Percentiles rank a stretch among this genome's conserved stretches.
Evolutionary conservation across 139 green algal genomes (phyloP).

Genomic region (Picochlorum sp.): DNA sequence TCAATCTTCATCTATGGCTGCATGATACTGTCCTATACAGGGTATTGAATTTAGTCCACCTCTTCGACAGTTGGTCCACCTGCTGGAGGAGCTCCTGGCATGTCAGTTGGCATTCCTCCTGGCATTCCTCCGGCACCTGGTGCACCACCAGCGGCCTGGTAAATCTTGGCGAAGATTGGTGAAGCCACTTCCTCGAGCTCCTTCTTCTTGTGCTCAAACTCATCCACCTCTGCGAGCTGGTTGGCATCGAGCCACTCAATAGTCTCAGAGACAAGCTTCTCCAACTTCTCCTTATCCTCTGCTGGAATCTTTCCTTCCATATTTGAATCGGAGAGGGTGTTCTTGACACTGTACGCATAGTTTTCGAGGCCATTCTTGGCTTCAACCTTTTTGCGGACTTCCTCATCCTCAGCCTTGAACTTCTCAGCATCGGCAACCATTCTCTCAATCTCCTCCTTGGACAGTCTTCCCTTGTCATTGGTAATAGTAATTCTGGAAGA

Average conservation of each 20-base stretch:
- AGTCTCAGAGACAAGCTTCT: constrained; percentile 70
- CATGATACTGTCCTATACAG: background rate
- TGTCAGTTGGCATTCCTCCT: constrained; percentile 22
- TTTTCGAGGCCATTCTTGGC: constrained; percentile 94
- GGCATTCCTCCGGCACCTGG: constrained; percentile 25
- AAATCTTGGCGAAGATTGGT: constrained; percentile 87
- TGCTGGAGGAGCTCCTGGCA: background rate
- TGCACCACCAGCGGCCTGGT: constrained; percentile 41
- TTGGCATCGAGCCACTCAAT: constrained; percentile 95
- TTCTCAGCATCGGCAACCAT: constrained; percentile 97
- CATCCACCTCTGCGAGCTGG: constrained; percentile 76
- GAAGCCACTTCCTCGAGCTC: constrained; percentile 89
- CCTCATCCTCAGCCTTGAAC: constrained; percentile 97
- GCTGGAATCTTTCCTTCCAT: constrained; percentile 63
- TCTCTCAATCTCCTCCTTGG: constrained; percentile 97
- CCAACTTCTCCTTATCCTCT: constrained; percentile 83
- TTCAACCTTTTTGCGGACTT: constrained; percentile 83
- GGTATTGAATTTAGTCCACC: constrained; percentile 38
- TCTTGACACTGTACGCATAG: constrained; percentile 87
- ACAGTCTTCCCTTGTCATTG: constrained; percentile 97
- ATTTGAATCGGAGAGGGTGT: constrained; percentile 81
- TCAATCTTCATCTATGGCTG: background rate
- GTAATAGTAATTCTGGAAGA: constrained; percentile 99
- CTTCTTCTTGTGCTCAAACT: constrained; percentile 97
- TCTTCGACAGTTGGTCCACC: constrained; percentile 53